Base-by-base conservation (phyloP, 345 rosid species). In the Euphorbia lathyris region DNA sequence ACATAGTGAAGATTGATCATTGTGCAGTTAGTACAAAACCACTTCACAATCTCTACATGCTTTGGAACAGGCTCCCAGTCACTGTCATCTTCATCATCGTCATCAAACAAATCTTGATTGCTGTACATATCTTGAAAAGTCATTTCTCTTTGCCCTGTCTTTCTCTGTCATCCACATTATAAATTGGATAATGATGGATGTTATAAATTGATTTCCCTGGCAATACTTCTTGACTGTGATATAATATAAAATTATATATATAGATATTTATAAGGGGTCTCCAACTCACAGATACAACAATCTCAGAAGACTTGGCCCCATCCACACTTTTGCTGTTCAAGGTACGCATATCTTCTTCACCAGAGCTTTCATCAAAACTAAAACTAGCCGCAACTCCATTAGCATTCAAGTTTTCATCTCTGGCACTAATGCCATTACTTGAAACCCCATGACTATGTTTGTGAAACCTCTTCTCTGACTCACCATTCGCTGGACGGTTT, bases 21-120 rank as follows among this genome's bases (percentile, higher is more conserved):
- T 2, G 98, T 95, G 72, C 99, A 92, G 75, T 92, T 95, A 43
- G 87, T 83, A 58, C 99, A 95, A 85, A 86, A 88, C 98, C 99
- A 95, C 74, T 85, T 87, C 25, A 77, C 43, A 65, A 85, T 76
- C 71, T 92, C 92, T 20, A 82, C 68, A 16, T 76, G 87, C 69
- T 74, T 82, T 82, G 76, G 84, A 65, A 81, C 55, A 42, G 99
- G 98, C 74, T 92, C 98, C 99, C 99, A 92, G 12, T 95, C 98
- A 79, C 90, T 87, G 73, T 89, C 95, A 59, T 91, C 96, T 26
- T 94, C 98, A 19, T 91, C 98, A 0, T 89, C 98, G 0, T 83
- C 96, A 50, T 85, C 76, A 38, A 84, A 81, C 51, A 75, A 68
- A 19, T 75, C 58, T n/a, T 86, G 79, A 22, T 83, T 77, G 53